Conservation (phyloP, 495 filamentous ascomycete species). For the Neurospora tetraspora region DNA sequence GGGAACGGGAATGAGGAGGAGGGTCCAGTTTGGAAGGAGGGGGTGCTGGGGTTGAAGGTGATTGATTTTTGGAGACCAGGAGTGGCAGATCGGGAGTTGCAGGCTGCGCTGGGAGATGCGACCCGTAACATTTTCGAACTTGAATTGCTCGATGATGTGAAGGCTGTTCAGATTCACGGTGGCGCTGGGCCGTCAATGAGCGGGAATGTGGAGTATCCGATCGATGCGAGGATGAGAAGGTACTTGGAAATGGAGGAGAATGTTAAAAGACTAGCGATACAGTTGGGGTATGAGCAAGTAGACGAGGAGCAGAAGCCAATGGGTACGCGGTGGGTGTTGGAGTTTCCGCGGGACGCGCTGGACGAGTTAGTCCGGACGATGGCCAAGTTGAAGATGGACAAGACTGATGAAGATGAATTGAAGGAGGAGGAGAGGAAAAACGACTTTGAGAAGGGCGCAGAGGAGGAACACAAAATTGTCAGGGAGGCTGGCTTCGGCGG, state of each 20-base stretch:
- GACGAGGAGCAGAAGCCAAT: background rate
- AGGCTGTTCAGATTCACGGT: background rate
- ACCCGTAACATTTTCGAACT: background rate
- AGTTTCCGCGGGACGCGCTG: background rate
- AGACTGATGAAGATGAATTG: background rate
- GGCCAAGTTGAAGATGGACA: background rate
- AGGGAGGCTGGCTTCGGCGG: background rate
- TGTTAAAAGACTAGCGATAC: background rate
- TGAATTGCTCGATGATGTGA: background rate
- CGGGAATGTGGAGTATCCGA: background rate
- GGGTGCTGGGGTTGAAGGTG: background rate
- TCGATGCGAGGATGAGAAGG: background rate
- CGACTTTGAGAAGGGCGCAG: background rate
- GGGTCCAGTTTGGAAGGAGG: background rate
- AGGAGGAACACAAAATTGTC: background rate
- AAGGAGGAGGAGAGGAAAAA: background rate
- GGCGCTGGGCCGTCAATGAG: background rate
- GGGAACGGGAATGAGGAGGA: background rate
- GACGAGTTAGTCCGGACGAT: background rate
- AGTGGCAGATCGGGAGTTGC: background rate
- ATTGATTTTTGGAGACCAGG: background rate
- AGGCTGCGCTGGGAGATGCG: background rate
- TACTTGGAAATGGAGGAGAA: background rate
- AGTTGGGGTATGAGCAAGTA: background rate
- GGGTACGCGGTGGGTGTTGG: background rate